Base-by-base conservation (phyloP, 2,329 filamentous ascomycete genomes). In the Fusarium abutilonis region DNA sequence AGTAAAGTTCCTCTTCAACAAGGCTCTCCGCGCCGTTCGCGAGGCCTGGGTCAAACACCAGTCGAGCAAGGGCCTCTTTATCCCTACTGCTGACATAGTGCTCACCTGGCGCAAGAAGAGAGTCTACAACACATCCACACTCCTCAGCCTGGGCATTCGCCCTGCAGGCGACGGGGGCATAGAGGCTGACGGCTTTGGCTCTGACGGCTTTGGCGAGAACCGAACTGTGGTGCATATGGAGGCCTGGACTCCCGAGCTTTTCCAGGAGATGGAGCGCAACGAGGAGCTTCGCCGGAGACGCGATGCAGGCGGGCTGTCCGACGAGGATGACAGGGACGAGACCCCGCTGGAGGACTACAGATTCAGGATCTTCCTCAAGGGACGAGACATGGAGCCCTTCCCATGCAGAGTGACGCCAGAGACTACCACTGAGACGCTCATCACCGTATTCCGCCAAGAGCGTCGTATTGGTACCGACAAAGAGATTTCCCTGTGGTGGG, bases 21-120 rank as follows among this genome's bases (percentile, higher is more conserved):
- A 91, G 70, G 80, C 83, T 3, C 78, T 97, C 6, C 83, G 84
- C 58, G 79, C 89, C 52, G 85, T 93, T 6, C 84, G 88, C 38
- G 73, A 85, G 34, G 85, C 84, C 11, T 97, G 92, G 91, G 86
- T 89, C 67, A 76, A 79, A 11, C 81, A 82, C 50, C 89, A 93
- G 70, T 74, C 73, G 2, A 82, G 74, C 2, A 75, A 78, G 3
- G 72, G 73, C 2, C 46, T 74, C 6, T 31, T 66, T 9, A 68
- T 81, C 8, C 63, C 74, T 3, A 65, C 73, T 3, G 78, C 83
- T 3, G 78, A 80, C 1, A 78, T 96, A 15, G 89, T 95, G 68
- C 82, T 98, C 52, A 95, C 91, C 0, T 97, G 91, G 89, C 88
- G 88, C 62, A 83, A 86, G 23, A 86, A 85, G 55, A 85, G 86